Conservation (phyloP, 129 eudicot species). For the Chrysanthemum makinoi region DNA sequence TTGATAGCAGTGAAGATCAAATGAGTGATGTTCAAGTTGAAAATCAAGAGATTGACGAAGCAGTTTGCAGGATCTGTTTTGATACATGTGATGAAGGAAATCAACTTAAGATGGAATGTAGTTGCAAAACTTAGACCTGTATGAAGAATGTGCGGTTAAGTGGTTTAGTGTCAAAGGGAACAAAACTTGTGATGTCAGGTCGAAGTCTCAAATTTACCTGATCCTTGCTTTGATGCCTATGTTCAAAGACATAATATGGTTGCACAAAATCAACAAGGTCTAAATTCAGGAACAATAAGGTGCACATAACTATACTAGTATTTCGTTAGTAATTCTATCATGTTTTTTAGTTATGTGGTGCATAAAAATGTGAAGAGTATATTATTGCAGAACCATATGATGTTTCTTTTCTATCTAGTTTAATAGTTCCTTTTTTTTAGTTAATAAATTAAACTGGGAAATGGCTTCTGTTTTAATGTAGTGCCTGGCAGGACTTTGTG, state of each 20-base stretch:
- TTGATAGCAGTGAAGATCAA: conserved; percentile 47
- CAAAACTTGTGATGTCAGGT: conserved; percentile 76
- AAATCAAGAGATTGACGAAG: conserved; percentile 87
- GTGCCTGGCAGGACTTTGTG: conserved; percentile 95
- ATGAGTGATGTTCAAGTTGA: conserved; percentile 45
- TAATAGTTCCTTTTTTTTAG: neutral
- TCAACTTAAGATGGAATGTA: conserved; percentile 84
- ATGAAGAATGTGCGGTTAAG: conserved; percentile 80
- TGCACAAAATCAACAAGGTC: conserved; percentile 37
- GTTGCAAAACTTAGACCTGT: conserved; percentile 84
- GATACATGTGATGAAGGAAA: conserved; percentile 78
- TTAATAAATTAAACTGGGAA: neutral
- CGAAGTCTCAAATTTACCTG: conserved; percentile 77
- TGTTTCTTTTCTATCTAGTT: conserved; percentile 4
- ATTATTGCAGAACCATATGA: neutral
- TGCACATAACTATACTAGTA: conserved; percentile 17
- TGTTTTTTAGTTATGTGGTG: neutral
- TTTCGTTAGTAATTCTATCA: neutral
- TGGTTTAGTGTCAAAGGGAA: conserved; percentile 84
- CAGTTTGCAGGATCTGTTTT: conserved; percentile 84
- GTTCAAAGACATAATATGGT: conserved; percentile 45
- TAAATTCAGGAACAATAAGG: conserved; percentile 49
- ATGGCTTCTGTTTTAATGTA: conserved; percentile 35
- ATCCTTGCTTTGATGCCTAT: no score
- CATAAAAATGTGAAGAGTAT: neutral